Evolutionary conservation across 345 rosid genomes (phyloP), one percentile per base, ranked within the genome.

Genomic region (Dovyalis caffra): DNA sequence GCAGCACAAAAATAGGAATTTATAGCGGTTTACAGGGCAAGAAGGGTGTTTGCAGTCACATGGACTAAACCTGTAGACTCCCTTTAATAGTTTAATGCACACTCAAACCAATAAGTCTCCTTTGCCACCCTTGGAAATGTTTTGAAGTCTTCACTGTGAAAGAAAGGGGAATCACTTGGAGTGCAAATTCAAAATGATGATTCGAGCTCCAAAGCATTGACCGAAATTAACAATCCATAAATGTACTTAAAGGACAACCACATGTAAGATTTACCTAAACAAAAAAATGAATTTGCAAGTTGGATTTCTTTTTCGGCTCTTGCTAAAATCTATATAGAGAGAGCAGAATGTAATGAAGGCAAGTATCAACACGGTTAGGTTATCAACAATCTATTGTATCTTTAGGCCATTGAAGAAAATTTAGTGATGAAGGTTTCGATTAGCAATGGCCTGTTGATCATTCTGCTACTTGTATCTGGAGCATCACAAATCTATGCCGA

Each of bases 381-480:
- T 2, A 20, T n/a, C 37, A 35, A 58, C 10, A 65, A 69, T 16
- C 16, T 43, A 43, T 43, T 43, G 14, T 43, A 43, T 12, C 47
- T 0, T 43, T 43, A 14, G 47, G 47, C 14, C 47, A 43, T 43
- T 43, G 47, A 43, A 43, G 18, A 18, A 18, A 14, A 43, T n/a
- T 11, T 43, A 43, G 47, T 18, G 11, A 75, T 71, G 85, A 33
- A 61, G 80, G 51, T 60, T 29, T 63, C 65, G 9, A 64, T 53
- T 53, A 65, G 74, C 38, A 53, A 53, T 31, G 56, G 35, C 61
- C 45, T 74, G 0, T 31, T 71, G 57, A 18, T 69, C 32, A n/a
- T 79, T 66, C 34, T 84, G 62, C 28, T 77, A 45, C 47, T 43
- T 43, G 31, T 73, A 35, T 32, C 64, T 8, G 45, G 64, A 71